These are phyloP conservation scores for Viola odorata DNA, from an alignment of 345 rosid species.

Conservation along the genomic window DNA sequence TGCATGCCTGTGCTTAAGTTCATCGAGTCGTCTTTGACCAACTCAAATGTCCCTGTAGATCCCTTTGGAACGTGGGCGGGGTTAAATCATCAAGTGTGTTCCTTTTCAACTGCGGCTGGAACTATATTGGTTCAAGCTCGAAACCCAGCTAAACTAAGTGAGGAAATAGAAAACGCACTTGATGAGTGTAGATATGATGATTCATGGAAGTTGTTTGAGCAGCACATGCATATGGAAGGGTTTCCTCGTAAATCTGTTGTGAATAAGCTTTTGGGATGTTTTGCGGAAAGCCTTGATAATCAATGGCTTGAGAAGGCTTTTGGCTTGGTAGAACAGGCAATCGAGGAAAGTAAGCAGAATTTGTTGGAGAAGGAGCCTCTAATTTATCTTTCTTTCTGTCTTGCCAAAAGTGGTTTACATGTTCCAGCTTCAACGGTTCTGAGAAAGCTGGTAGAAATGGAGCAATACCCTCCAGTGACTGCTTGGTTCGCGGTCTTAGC, in stretches of 20 bases:
- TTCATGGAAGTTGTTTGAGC: constrained; percentile 66
- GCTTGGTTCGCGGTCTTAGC: constrained; percentile 79
- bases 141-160: constrained; percentile 62
- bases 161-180: constrained; percentile 57
- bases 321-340: constrained; percentile 60
- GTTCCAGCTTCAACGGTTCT: constrained; percentile 74
- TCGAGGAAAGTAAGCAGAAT: constrained; percentile 65
- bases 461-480: constrained; percentile 64
- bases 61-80: constrained; percentile 7
- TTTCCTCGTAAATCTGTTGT: constrained; percentile 70
- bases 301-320: constrained; percentile 61
- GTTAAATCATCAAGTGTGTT: constrained; percentile 13
- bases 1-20: constrained; percentile 1
- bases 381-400: constrained; percentile 65
- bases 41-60: neutral
- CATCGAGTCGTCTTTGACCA: constrained; percentile 8
- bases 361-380: constrained; percentile 68
- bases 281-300: constrained; percentile 51
- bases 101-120: constrained; percentile 42
- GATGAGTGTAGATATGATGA: constrained; percentile 44
- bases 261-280: constrained; percentile 51
- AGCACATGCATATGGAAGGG: constrained; percentile 77
- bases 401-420: constrained; percentile 58
- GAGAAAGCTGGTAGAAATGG: constrained; percentile 63
- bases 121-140: constrained; percentile 74